A percentile compares a stretch with the other conserved stretches of the same genome.
Evolutionary conservation across 495 filamentous ascomycete species (phyloP).

Genomic region (Apiosordaria backusii): DNA sequence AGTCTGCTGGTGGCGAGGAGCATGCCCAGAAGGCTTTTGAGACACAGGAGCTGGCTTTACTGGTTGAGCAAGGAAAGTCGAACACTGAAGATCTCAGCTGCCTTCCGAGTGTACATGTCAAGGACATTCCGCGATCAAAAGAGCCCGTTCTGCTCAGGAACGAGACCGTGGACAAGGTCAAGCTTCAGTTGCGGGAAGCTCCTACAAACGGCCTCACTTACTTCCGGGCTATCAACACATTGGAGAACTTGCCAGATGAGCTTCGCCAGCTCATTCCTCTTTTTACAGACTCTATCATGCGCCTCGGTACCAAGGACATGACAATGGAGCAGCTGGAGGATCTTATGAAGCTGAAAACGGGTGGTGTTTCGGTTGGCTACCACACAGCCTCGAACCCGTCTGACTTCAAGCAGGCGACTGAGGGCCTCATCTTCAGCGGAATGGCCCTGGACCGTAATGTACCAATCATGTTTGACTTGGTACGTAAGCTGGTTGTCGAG

Average conservation of each 20-base stretch:
- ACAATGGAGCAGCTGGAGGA: constrained; percentile 95
- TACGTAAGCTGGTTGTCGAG: constrained; percentile 74
- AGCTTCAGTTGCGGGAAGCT: constrained; percentile 85
- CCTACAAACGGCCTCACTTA: constrained; percentile 95
- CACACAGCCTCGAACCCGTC: constrained; percentile 71
- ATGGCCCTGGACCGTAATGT: constrained; percentile 87
- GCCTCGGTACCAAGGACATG: constrained; percentile 79
- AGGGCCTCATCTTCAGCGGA: constrained; percentile 79
- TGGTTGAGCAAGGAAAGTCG: constrained; percentile 77
- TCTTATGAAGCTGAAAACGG: constrained; percentile 91
- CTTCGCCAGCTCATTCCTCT: constrained; percentile 81
- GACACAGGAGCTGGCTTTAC: constrained; percentile 72
- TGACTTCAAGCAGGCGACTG: constrained; percentile 63
- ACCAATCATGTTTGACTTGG: constrained; percentile 81
- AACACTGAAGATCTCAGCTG: constrained; percentile 79
- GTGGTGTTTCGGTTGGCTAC: constrained; percentile 79
- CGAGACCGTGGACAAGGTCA: constrained; percentile 59
- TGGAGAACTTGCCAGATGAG: constrained; percentile 78
- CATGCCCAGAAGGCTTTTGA: constrained; percentile 66
- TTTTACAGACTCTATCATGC: constrained; percentile 89
- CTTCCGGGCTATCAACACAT: constrained; percentile 79
- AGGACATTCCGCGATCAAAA: constrained; percentile 78
- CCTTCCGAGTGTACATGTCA: constrained; percentile 80
- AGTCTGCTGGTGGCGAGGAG: constrained; percentile 64
- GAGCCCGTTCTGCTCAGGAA: constrained; percentile 67